Percentiles rank a stretch among this genome's conserved stretches.
phyloP scores from a whole-genome alignment of 73 alveolate genomes.

The Paramecium biaurelia region DNA sequence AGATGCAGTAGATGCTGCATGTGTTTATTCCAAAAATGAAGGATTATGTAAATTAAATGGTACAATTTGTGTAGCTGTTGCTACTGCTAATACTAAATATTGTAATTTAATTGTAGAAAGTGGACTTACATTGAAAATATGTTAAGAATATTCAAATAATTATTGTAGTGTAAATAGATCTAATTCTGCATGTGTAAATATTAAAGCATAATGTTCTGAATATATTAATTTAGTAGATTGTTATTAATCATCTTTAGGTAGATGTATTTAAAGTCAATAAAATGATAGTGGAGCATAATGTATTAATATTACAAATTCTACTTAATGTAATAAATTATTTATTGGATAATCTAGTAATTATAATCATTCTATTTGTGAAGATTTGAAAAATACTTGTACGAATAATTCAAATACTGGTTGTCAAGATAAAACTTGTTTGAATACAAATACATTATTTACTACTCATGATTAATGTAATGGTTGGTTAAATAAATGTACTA shows the following conservation, averaged over 20 bases:
- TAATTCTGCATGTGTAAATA: neutral
- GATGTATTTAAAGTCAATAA: neutral
- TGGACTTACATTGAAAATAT: neutral
- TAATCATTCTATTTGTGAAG: neutral
- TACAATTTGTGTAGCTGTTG: neutral
- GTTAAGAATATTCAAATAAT: neutral
- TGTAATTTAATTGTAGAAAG: neutral
- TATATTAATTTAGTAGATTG: neutral
- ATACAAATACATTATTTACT: neutral
- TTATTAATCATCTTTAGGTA: neutral
- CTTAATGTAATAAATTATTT: neutral
- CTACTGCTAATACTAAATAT: neutral
- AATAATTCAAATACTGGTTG: neutral
- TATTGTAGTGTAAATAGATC: slow-evolving; percentile 9
- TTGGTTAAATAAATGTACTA: neutral
- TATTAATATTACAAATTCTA: neutral
- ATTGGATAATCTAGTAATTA: neutral
- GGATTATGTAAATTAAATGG: neutral
- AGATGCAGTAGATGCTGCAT: neutral
- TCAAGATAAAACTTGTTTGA: neutral
- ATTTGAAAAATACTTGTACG: neutral
- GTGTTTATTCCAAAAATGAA: neutral
- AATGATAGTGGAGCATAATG: neutral
- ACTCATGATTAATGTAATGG: neutral
- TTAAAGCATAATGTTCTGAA: neutral